These are phyloP conservation scores for Phytophthora sp. DNA, from an alignment of 352 stramenopile species.

Conservation along the genomic window DNA sequence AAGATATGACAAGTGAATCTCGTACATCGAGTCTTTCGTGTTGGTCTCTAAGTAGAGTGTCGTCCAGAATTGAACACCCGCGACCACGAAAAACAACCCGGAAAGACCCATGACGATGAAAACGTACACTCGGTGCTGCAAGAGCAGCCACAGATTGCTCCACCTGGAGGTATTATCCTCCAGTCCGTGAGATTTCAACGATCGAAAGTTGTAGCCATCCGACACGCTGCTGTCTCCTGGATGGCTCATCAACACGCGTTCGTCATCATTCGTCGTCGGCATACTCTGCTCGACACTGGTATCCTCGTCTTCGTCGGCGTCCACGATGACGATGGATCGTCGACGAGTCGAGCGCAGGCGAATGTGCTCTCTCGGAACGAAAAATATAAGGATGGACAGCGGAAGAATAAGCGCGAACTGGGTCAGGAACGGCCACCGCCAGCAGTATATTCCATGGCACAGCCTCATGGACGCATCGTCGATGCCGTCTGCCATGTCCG, in stretches of 20 bases:
- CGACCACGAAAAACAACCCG: conserved; percentile 84
- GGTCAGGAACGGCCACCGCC: conserved; percentile 86
- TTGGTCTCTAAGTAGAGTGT: conserved; percentile 87
- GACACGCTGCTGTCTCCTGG: background rate
- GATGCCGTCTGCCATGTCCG: conserved; percentile 43
- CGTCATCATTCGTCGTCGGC: conserved; percentile 31
- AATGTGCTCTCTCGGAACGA: conserved; percentile 78
- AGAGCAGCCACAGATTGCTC: conserved; percentile 55
- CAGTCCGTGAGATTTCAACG: conserved; percentile 17
- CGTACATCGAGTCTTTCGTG: conserved; percentile 75
- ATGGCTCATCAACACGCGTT: conserved; percentile 35
- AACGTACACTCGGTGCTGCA: conserved; percentile 74
- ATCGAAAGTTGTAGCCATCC: conserved; percentile 21
- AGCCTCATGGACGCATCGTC: conserved; percentile 41
- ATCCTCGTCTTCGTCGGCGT: conserved; percentile 49
- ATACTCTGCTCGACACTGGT: conserved; percentile 34
- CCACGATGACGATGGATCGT: conserved; percentile 73
- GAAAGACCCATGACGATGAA: conserved; percentile 83
- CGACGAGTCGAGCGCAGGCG: conserved; percentile 54
- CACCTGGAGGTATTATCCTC: conserved; percentile 38
- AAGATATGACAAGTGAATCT: conserved; percentile 79
- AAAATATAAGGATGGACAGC: conserved; percentile 80
- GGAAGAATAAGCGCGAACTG: conserved; percentile 78
- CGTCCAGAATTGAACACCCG: conserved; percentile 85
- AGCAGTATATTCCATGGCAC: conserved; percentile 85